Percentiles rank a stretch among this genome's conserved stretches.
Evolutionary conservation across 768 basidiomycete species (phyloP).

Genomic region (Mycena vitilis): DNA sequence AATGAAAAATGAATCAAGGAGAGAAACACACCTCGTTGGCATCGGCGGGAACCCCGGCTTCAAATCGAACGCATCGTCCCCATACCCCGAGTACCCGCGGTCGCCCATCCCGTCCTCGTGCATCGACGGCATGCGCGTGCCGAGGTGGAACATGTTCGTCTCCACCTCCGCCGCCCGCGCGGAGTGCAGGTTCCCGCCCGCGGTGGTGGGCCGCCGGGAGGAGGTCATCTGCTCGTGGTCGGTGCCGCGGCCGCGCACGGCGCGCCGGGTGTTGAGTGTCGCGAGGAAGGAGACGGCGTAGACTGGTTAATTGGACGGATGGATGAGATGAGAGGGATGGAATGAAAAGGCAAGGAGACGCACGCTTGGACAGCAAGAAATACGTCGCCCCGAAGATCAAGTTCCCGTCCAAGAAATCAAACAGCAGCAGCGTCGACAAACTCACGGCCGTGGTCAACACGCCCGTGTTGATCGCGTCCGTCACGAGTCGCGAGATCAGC

Average conservation of each 20-base stretch:
- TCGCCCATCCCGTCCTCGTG: too few relatives aligned
- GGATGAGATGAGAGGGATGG: too few relatives aligned
- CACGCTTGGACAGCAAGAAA: slow-evolving; percentile 75
- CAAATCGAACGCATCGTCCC: too few relatives aligned
- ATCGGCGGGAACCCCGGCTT: too few relatives aligned
- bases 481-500: slow-evolving; percentile 64
- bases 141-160: slow-evolving; percentile 64
- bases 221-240: slow-evolving; percentile 51
- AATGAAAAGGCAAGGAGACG: slow-evolving; percentile 50
- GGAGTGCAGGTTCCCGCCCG: too few relatives aligned
- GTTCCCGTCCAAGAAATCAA: slow-evolving; percentile 49
- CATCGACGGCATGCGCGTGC: slow-evolving; percentile 54
- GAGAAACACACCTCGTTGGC: too few relatives aligned
- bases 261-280: slow-evolving; percentile 72
- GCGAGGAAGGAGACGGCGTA: slow-evolving; percentile 69
- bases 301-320: too few relatives aligned
- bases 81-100: too few relatives aligned
- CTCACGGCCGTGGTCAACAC: too few relatives aligned
- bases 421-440: too few relatives aligned
- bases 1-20: too few relatives aligned
- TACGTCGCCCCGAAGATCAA: slow-evolving; percentile 72
- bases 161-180: slow-evolving; percentile 41
- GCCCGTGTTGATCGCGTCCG: slow-evolving; percentile 54
- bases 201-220: too few relatives aligned
- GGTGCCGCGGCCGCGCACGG: slow-evolving; percentile 65